A percentile compares a stretch with the other conserved stretches of the same genome.
Conservation (phyloP, 805 yeast genomes). For the Pichia deserticola region DNA sequence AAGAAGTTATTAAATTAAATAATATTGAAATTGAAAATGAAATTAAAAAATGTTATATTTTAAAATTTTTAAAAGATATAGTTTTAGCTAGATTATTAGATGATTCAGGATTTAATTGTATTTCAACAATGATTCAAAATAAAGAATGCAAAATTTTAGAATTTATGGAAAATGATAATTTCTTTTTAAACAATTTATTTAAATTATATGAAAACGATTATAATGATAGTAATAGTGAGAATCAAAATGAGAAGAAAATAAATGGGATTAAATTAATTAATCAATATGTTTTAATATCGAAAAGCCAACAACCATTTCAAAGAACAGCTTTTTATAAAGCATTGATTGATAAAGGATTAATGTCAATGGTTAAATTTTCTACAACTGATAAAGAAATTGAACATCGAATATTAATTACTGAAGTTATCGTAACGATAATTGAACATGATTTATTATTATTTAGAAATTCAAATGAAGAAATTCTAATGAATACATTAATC, state of each 20-base stretch:
- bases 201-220: slow-evolving; percentile 37
- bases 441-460: slow-evolving; percentile 75
- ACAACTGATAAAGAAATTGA: slow-evolving; percentile 21
- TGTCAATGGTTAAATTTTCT: slow-evolving; percentile 66
- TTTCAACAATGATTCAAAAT: slow-evolving; percentile 58
- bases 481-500: slow-evolving; percentile 44
- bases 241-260: slow-evolving; percentile 27
- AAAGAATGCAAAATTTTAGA: slow-evolving; percentile 64
- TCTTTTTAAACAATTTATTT: slow-evolving; percentile 54
- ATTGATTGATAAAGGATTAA: slow-evolving; percentile 61
- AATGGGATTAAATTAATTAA: slow-evolving; percentile 75
- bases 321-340: slow-evolving; percentile 57
- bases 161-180: slow-evolving; percentile 42
- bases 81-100: slow-evolving; percentile 77
- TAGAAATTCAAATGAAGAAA: slow-evolving; percentile 33
- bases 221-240: not conserved
- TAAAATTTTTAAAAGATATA: slow-evolving; percentile 80
- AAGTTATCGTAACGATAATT: slow-evolving; percentile 67
- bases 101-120: slow-evolving; percentile 63
- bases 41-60: slow-evolving; percentile 66
- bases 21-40: slow-evolving; percentile 42
- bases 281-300: slow-evolving; percentile 72
- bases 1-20: slow-evolving; percentile 61
- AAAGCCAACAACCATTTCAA: slow-evolving; percentile 52
- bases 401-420: slow-evolving; percentile 67